These are phyloP conservation scores for Torrubiella hemipterigena DNA, from an alignment of 2,329 filamentous ascomycete genomes.

Conservation along the genomic window DNA sequence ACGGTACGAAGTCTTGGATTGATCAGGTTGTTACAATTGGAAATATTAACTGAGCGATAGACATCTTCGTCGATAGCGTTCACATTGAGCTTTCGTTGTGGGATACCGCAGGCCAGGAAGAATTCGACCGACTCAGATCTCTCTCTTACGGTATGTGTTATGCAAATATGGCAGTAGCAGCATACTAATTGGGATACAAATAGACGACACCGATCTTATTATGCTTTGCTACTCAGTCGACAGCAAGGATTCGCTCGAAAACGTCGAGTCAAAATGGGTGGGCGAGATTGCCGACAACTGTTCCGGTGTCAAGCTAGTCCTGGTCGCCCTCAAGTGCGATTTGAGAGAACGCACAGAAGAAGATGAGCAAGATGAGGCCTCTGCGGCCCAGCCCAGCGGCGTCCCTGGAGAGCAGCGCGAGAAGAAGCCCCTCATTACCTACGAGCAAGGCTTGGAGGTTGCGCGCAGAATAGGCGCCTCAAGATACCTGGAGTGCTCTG, in stretches of 20 bases:
- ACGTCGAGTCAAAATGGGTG: constrained; percentile 98
- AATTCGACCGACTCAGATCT: constrained; percentile 92
- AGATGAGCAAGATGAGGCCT: constrained; percentile 56
- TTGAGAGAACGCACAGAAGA: constrained; percentile 67
- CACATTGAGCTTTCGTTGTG: constrained; percentile 96
- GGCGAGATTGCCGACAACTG: constrained; percentile 97
- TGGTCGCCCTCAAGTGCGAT: constrained; percentile 95
- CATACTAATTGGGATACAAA: neutral
- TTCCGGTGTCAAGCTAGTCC: constrained; percentile 83
- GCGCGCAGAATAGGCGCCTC: constrained; percentile 85
- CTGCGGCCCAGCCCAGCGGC: constrained; percentile 19
- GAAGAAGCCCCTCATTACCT: constrained; percentile 69
- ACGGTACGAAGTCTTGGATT: constrained; percentile 47
- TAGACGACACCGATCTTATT: constrained; percentile 85
- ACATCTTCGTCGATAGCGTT: constrained; percentile 95
- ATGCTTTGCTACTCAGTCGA: constrained; percentile 99
- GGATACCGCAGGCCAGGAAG: constrained; percentile 97
- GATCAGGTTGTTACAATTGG: neutral
- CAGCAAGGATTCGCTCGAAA: constrained; percentile 90
- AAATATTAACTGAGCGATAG: constrained; percentile 28
- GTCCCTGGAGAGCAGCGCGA: constrained; percentile 29
- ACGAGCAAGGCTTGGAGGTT: constrained; percentile 83
- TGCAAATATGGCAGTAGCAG: neutral
- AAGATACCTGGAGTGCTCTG: constrained; percentile 94
- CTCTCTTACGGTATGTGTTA: constrained; percentile 68